Base-by-base conservation (phyloP, 2,329 filamentous ascomycete species). In the Endoconidiophora polonica region DNA sequence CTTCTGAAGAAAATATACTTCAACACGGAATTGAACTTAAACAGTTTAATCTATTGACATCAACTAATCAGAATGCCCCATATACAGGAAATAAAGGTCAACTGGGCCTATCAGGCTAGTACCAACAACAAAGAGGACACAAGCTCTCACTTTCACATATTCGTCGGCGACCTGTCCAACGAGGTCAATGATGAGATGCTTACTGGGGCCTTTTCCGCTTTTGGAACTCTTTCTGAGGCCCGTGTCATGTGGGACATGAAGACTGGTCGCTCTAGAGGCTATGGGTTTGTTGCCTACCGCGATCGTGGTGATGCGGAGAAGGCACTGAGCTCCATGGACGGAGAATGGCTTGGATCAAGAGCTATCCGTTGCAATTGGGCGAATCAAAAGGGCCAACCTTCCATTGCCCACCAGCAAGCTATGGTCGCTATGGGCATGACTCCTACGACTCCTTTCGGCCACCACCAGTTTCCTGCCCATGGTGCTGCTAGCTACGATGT, bases 171-270 rank as follows among this genome's bases (percentile, higher is more conserved):
- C 63, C 69, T 98, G 51, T 95, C 88, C 59, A 98, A 98, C 61
- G 91, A 98, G 66, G 91, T 98, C 64, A 98, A 98, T 59, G 91
- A 98, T 59, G 91, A 98, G 61, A 79, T 95, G 48, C 74, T 98
- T 20, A 72, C 83, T 14, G 88, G 95, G 66, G 91, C 91, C 10
- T 98, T 98, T 67, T 93, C 86, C 44, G 86, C 86, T 42, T 98
- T 96, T 64, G 91, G 91, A 39, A 86, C 81, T 10, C 88, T 98
- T 45, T 98, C 91, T 2, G 91, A 98, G 67, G 91, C 91, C 54
- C 87, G 91, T 60, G 91, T 98, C 56, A 98, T 98, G 91, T 98
- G 91, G 91, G 91, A 98, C 65, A 98, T 98, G 91, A 98, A 98
- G 76, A 98, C 91, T 36, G 91, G 91, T 57, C 82, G 91, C 56